Base-by-base conservation (phyloP, 768 basidiomycete genomes). In the Daedaleopsis nitida region DNA sequence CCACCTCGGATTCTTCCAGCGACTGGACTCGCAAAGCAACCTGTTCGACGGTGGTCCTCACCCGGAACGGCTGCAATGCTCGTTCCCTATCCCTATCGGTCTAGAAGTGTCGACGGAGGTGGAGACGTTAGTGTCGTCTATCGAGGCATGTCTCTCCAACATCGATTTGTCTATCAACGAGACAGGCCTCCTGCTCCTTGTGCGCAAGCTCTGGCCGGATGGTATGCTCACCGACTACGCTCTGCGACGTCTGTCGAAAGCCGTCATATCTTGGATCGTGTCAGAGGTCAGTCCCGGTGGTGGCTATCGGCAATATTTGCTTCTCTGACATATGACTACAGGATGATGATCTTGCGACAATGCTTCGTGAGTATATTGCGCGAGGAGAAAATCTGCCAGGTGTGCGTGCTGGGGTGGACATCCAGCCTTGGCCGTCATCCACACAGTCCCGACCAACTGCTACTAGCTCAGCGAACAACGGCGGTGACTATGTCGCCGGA, bases 121-220 rank as follows among this genome's bases (percentile, higher is more conserved):
- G 8, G 91, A 93, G 67, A 83, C 80, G 0, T 76, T 94, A 32
- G 83, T 92, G 19, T 80, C 85, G 8, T 80, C 88, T 5, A 83
- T 92, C 27, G 91, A 92, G 69, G 82, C 83, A 5, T 88, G 86
- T 65, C 76, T 94, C 23, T 76, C 78, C 6, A 89, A 92, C 66
- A 69, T 91, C 24, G 86, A 92, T 71, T 75, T 94, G 32, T 83
- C 87, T 3, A 78, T 86, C 27, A 91, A 92, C 66, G 92, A 94
- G 72, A 77, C 81, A 39, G 92, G 87, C 1, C 81, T 94, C 58
- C 72, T 91, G 9, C 75, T 93, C 16, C 76, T 94, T n/a, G 76
- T 78, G 6, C 80, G 85, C 57, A 81, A 86, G 66, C 83, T 91
- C 63, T 92, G 87, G 86, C 91, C 92, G 0, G 88, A 84, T 63